phyloP scores from a whole-genome alignment of 306 rosid species.

The Quercus parvula region DNA sequence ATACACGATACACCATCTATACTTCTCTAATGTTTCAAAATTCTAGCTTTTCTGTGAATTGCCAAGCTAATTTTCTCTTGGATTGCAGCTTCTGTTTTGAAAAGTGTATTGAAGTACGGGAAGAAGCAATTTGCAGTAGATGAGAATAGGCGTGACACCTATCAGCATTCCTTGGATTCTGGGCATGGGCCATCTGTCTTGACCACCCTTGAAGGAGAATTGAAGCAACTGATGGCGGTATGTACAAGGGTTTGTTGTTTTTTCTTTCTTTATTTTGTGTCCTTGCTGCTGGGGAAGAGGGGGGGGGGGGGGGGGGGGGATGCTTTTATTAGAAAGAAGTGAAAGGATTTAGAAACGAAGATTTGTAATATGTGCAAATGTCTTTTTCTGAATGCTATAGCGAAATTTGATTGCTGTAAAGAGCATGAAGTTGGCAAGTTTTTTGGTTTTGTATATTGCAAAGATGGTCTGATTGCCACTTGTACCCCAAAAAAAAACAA shows the following conservation, averaged over 20 bases:
- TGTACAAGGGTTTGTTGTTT: neutral
- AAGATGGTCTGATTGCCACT: neutral
- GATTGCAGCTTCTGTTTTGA: conserved; percentile 78
- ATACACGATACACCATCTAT: neutral
- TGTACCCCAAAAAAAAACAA: no score
- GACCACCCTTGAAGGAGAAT: conserved; percentile 50
- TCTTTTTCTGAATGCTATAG: neutral
- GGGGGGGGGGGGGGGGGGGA: neutral
- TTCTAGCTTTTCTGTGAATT: neutral
- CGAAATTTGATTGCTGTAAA: neutral
- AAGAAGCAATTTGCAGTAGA: conserved; percentile 69
- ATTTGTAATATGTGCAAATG: neutral
- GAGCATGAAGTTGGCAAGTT: neutral
- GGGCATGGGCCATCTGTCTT: conserved; percentile 43
- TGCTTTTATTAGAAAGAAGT: neutral
- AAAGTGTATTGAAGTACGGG: conserved; percentile 69
- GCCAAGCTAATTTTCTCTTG: conserved; percentile 6
- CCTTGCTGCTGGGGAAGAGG: neutral
- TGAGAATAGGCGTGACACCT: conserved; percentile 88
- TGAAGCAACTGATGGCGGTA: conserved; percentile 77
- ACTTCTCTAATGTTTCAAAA: neutral
- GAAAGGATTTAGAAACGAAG: neutral
- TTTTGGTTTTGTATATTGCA: neutral
- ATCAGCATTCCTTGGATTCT: conserved; percentile 33
- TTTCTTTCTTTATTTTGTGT: conserved; percentile 1